phyloP scores from a whole-genome alignment of 805 yeast species.

The Sugiyamaella boreocaroliniensis region DNA sequence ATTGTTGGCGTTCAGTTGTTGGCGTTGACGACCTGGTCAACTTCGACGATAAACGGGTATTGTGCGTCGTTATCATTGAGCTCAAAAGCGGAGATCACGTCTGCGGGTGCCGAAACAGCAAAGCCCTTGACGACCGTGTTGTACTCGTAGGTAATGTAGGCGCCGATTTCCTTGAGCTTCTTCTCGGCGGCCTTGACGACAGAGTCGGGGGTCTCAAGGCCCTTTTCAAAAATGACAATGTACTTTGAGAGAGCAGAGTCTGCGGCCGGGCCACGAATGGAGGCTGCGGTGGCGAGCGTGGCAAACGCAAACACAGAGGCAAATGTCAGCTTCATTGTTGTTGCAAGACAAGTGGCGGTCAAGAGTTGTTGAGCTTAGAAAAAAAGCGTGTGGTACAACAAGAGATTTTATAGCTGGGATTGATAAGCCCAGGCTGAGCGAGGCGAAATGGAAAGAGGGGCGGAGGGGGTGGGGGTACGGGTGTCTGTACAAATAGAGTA shows the following conservation, averaged over 20 bases:
- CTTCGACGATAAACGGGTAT: conserved; percentile 41
- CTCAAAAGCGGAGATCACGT: conserved; percentile 20
- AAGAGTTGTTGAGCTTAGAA: not conserved
- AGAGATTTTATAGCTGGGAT: too few species aligned
- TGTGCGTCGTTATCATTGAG: conserved; percentile 20
- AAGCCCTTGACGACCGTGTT: conserved; percentile 43
- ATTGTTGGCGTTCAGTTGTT: not conserved
- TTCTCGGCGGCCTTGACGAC: conserved; percentile 31
- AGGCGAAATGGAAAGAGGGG: too few species aligned
- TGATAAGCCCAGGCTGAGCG: too few species aligned
- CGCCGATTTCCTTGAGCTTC: conserved; percentile 37
- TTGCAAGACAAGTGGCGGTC: not conserved
- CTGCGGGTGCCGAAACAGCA: conserved; percentile 36
- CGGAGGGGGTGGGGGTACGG: too few species aligned
- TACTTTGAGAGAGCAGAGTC: conserved; percentile 13
- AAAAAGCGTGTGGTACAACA: not conserved
- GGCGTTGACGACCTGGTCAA: conserved; percentile 35
- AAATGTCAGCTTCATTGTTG: not conserved
- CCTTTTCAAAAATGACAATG: conserved; percentile 28
- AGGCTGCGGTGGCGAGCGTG: not conserved
- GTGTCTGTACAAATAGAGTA: too few species aligned
- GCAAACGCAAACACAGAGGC: not conserved
- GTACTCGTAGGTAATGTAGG: conserved; percentile 42
- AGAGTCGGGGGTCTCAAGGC: conserved; percentile 28
- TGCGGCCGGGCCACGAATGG: not conserved